Evolutionary conservation across 495 filamentous ascomycete species (phyloP).

Genomic region (Aspergillus heteromorphus): DNA sequence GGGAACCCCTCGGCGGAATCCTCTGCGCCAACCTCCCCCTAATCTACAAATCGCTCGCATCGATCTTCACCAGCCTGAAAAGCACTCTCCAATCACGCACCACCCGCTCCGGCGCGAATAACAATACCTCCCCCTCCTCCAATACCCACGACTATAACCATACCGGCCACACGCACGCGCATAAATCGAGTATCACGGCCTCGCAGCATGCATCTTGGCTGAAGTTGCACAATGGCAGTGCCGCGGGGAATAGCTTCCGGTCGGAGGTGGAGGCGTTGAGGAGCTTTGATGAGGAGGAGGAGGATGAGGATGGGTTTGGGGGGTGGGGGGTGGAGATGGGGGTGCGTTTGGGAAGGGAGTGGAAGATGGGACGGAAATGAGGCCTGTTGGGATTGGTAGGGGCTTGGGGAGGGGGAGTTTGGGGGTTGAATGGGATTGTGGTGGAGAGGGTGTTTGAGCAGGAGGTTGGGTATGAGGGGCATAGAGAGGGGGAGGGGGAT

Average conservation of each 20-base stretch:
- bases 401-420: not conserved
- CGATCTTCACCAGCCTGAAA: not conserved
- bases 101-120: not conserved
- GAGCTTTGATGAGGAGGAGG: not conserved
- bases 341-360: too few relatives aligned
- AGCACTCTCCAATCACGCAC: not conserved
- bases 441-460: not conserved
- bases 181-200: not conserved
- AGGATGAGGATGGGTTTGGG: not conserved
- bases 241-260: not conserved
- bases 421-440: not conserved
- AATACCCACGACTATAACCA: not conserved
- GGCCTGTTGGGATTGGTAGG: not conserved
- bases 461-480: not conserved
- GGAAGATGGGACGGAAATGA: not conserved
- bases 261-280: not conserved
- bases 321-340: not conserved
- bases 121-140: not conserved
- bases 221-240: not conserved
- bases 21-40: constrained; percentile 40
- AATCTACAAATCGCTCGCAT: not conserved
- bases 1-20: constrained; percentile 40
- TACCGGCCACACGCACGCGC: not conserved
- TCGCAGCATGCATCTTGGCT: too few relatives aligned
- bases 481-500: not conserved